These are phyloP conservation scores for Monosporozyma aerobia DNA, from an alignment of 805 yeast species.

Conservation along the genomic window DNA sequence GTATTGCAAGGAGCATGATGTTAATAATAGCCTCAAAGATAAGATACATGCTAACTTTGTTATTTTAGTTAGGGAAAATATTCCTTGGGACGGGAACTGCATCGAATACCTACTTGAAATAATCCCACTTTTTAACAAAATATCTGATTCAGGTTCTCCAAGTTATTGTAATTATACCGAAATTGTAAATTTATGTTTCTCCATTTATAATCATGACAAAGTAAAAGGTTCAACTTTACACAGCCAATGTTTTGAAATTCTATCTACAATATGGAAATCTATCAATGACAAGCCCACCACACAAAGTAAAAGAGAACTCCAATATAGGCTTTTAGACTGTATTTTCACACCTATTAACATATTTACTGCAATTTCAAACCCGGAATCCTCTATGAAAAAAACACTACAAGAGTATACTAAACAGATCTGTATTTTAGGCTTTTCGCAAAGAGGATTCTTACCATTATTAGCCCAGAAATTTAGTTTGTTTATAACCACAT, in stretches of 20 bases:
- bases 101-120: neutral
- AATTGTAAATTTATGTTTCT: neutral
- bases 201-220: neutral
- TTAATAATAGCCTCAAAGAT: neutral
- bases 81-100: neutral
- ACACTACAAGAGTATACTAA: slow-evolving; percentile 22
- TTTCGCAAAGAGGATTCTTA: slow-evolving; percentile 58
- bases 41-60: neutral
- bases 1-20: neutral
- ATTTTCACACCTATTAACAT: slow-evolving; percentile 38
- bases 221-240: neutral
- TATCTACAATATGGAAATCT: neutral
- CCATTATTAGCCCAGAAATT: slow-evolving; percentile 41
- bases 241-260: neutral
- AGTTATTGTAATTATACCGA: neutral
- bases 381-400: slow-evolving; percentile 15
- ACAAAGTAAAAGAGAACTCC: neutral
- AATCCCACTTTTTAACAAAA: neutral
- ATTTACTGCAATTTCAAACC: slow-evolving; percentile 27
- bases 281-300: neutral
- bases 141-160: neutral
- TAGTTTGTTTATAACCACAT: neutral
- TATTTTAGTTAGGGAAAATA: neutral
- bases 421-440: slow-evolving; percentile 40
- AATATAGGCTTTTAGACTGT: slow-evolving; percentile 30